A percentile compares a stretch with the other conserved stretches of the same genome.
Evolutionary conservation across 495 filamentous ascomycete species (phyloP).

Genomic region (Trichoderma parareesei): DNA sequence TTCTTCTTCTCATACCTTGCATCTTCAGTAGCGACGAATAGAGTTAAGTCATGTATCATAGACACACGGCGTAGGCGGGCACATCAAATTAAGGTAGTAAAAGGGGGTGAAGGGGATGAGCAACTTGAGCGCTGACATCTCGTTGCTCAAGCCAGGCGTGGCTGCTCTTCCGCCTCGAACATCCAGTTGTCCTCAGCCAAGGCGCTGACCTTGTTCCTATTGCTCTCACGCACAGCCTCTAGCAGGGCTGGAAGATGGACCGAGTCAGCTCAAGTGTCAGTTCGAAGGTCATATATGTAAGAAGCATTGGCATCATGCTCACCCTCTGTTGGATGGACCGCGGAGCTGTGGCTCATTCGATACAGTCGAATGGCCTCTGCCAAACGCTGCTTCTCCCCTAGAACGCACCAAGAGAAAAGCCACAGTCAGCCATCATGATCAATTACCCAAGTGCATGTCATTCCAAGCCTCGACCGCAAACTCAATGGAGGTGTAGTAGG

Average conservation of each 20-base stretch:
- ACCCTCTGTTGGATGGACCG: slow-evolving; percentile 63
- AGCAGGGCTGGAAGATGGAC: slow-evolving; percentile 50
- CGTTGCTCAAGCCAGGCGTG: slow-evolving; percentile 16
- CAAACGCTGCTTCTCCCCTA: slow-evolving; percentile 39
- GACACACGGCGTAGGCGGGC: slow-evolving; percentile 9
- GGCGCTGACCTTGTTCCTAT: slow-evolving; percentile 61
- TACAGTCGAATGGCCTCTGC: slow-evolving; percentile 48
- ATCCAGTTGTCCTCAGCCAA: slow-evolving; percentile 87
- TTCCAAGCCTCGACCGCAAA: background rate
- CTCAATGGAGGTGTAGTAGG: background rate
- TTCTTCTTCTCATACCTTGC: background rate
- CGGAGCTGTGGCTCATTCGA: slow-evolving; percentile 53
- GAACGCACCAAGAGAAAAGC: background rate
- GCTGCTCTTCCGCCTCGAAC: slow-evolving; percentile 62
- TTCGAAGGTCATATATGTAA: too few species aligned
- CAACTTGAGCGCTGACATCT: background rate
- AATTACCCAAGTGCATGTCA: background rate
- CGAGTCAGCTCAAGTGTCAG: slow-evolving; percentile 19
- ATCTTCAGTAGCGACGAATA: background rate
- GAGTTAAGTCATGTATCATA: slow-evolving; percentile 12
- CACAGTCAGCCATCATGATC: background rate
- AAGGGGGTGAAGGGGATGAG: background rate
- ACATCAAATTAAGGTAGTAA: too few species aligned
- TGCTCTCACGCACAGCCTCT: slow-evolving; percentile 61
- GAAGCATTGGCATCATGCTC: slow-evolving; percentile 18